Evolutionary conservation across 495 filamentous ascomycete genomes (phyloP).

Genomic region (Bombardia bombarda): DNA sequence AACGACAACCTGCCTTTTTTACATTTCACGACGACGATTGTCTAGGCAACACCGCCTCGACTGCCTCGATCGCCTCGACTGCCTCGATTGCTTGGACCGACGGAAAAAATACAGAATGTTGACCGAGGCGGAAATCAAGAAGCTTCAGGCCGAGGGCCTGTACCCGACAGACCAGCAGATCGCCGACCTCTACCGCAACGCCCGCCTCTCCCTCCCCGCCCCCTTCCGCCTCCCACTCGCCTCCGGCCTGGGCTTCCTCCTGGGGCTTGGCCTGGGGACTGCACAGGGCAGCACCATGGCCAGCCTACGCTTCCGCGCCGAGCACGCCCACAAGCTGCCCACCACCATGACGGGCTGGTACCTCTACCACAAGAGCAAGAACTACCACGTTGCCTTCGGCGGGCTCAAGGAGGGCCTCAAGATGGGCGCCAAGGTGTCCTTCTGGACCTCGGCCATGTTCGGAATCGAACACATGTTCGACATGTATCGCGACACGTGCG

Average conservation of each 20-base stretch:
- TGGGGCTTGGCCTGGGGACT: constrained; percentile 62
- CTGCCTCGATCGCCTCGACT: too few relatives aligned
- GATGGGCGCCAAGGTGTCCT: constrained; percentile 61
- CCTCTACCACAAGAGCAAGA: constrained; percentile 95
- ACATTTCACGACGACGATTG: too few relatives aligned
- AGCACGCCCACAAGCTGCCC: constrained; percentile 90
- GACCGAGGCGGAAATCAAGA: neutral
- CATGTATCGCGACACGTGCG: constrained; percentile 57
- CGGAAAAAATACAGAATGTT: neutral
- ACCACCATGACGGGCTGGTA: constrained; percentile 81
- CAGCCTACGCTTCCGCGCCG: constrained; percentile 74
- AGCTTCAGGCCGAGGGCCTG: constrained; percentile 3
- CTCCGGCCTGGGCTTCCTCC: constrained; percentile 47
- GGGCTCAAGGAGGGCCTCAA: constrained; percentile 68
- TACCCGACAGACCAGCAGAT: constrained; percentile 7
- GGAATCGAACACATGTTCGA: constrained; percentile 80
- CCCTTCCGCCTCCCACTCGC: constrained; percentile 56
- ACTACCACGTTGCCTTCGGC: constrained; percentile 70
- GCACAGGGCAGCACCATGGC: constrained; percentile 64
- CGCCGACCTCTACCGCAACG: constrained; percentile 19
- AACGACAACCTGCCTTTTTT: too few relatives aligned
- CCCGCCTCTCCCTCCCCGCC: constrained; percentile 53
- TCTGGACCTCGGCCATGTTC: constrained; percentile 62
- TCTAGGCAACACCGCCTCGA: too few relatives aligned
- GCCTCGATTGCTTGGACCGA: too few relatives aligned